Evolutionary conservation across 768 basidiomycete species (phyloP).

Genomic region (Tylopilus subfusipes): DNA sequence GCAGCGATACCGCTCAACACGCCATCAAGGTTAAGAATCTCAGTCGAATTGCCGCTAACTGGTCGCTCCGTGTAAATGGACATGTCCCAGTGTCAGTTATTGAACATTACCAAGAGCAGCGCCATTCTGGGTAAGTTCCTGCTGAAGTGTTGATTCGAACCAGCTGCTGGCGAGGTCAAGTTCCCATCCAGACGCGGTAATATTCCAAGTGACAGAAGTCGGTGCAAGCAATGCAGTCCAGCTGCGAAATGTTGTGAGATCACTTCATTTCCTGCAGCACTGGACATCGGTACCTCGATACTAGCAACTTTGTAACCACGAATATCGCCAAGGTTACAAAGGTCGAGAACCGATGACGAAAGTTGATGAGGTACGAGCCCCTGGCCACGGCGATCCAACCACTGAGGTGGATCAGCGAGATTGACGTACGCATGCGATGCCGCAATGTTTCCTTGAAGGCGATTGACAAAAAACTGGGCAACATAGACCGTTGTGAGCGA

Average conservation of each 20-base stretch:
- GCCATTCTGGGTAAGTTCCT: slow-evolving; percentile 1
- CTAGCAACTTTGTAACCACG: slow-evolving; percentile 11
- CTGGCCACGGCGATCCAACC: slow-evolving; percentile 7
- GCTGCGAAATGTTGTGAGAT: not conserved
- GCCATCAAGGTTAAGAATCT: slow-evolving; percentile 7
- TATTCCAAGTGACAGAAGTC: not conserved
- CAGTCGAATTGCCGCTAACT: slow-evolving; percentile 15
- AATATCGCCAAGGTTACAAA: slow-evolving; percentile 4
- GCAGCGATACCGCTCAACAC: slow-evolving; percentile 15
- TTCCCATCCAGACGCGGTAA: slow-evolving; percentile 3
- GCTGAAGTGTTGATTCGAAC: not conserved
- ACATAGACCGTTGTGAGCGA: not conserved
- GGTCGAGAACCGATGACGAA: not conserved
- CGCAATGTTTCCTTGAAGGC: slow-evolving; percentile 17
- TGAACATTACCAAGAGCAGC: not conserved
- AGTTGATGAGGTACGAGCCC: not conserved
- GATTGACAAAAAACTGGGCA: slow-evolving; percentile 1
- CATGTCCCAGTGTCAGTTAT: not conserved
- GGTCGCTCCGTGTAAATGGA: not conserved
- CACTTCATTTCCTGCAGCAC: not conserved
- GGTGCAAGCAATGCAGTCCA: slow-evolving; percentile 15
- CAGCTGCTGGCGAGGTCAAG: slow-evolving; percentile 3
- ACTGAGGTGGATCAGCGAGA: slow-evolving; percentile 11
- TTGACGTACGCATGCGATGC: slow-evolving; percentile 9
- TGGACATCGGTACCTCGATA: slow-evolving; percentile 7